A percentile compares a stretch with the other conserved stretches of the same genome.
Evolutionary conservation across 2,329 filamentous ascomycete species (phyloP).

Genomic region (Fusarium anguioides): DNA sequence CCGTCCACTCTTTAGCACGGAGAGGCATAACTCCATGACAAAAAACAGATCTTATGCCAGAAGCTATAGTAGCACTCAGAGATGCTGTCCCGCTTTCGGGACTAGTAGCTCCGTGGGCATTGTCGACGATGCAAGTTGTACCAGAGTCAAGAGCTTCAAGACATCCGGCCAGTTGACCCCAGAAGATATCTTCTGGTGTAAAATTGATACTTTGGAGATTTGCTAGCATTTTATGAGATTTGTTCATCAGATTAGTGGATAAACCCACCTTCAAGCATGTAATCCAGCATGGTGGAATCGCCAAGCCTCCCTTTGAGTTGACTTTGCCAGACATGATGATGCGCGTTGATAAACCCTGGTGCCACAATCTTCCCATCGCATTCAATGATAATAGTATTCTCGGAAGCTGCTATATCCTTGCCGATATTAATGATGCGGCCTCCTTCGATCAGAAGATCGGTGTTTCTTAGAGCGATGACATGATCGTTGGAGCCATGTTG

Average conservation of each 20-base stretch:
- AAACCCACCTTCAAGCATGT: slow-evolving; percentile 5
- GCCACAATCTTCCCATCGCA: not conserved
- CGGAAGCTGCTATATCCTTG: rapidly evolving
- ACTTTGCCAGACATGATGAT: slow-evolving; percentile 17
- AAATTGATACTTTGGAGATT: slow-evolving; percentile 20
- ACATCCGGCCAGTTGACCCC: slow-evolving; percentile 6
- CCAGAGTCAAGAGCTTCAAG: slow-evolving; percentile 5
- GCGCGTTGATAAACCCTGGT: not conserved
- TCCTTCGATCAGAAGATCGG: not conserved
- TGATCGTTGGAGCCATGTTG: slow-evolving; percentile 5
- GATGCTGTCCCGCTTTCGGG: not conserved
- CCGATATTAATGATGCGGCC: not conserved
- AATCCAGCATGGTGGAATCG: slow-evolving; percentile 10
- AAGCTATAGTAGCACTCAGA: not conserved
- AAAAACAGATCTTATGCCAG: not conserved
- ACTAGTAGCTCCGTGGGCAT: not conserved
- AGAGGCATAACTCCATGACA: slow-evolving; percentile 5
- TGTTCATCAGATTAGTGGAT: no score
- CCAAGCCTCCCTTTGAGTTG: slow-evolving; percentile 11
- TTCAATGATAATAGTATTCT: not conserved
- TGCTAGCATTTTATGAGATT: not conserved
- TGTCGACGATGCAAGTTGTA: slow-evolving; percentile 11
- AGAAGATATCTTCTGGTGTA: not conserved
- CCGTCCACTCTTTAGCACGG: not conserved
- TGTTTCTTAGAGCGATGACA: not conserved